Conservation (phyloP, 352 stramenopile species). For the Blastocystis sp. region DNA sequence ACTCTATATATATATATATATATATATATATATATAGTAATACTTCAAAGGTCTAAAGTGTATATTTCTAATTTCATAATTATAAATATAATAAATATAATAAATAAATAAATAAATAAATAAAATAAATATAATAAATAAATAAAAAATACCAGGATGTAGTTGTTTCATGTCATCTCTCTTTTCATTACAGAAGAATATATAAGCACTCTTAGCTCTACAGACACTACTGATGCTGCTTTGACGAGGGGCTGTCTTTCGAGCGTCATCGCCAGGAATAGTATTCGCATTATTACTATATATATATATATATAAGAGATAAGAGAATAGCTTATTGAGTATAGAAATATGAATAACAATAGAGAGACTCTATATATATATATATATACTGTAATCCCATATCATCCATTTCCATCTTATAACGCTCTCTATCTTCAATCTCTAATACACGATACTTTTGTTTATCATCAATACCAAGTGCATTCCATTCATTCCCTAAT, state of each 20-base stretch:
- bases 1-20: neutral
- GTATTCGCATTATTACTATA: no score
- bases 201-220: no score
- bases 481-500: constrained; percentile 24
- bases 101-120: constrained; percentile 18
- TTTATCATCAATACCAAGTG: constrained; percentile 9
- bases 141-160: constrained; percentile 2
- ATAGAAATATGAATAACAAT: no score
- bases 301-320: no score
- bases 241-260: no score
- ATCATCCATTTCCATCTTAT: neutral
- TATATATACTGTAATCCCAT: constrained; percentile 2
- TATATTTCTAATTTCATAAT: constrained; percentile 20
- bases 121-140: constrained; percentile 6
- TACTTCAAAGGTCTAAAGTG: constrained; percentile 11
- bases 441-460: neutral
- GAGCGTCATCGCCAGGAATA: no score
- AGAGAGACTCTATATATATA: neutral
- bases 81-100: constrained; percentile 14
- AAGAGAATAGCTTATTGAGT: no score
- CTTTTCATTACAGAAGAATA: no score
- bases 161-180: constrained; percentile 16
- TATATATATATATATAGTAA: neutral
- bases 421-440: neutral
- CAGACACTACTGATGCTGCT: no score